Percentiles rank a stretch among this genome's conserved stretches.
Evolutionary conservation across 2,329 filamentous ascomycete species (phyloP).

Genomic region (Drechslerella dactyloides): DNA sequence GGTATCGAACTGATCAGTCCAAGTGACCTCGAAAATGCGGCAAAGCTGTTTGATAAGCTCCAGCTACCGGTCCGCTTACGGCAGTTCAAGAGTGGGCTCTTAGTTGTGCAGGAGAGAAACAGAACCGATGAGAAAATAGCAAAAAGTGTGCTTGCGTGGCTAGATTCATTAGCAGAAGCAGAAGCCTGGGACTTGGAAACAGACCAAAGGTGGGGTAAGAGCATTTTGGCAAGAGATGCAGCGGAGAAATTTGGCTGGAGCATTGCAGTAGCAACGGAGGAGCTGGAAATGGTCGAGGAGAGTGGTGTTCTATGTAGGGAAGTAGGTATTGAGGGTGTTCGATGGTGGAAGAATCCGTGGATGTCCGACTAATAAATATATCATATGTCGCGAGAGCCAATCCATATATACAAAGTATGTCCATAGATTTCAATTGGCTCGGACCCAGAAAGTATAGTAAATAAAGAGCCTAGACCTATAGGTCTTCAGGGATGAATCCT

Average conservation of each 20-base stretch:
- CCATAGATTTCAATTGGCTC: not conserved
- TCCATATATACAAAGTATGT: conserved; percentile 46
- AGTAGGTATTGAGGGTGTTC: conserved; percentile 85
- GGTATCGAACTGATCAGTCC: conserved; percentile 95
- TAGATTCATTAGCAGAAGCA: conserved; percentile 15
- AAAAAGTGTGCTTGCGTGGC: conserved; percentile 69
- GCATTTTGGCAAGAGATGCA: conserved; percentile 86
- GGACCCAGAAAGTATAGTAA: not conserved
- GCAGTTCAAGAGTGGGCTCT: conserved; percentile 89
- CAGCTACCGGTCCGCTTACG: conserved; percentile 84
- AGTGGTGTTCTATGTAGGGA: conserved; percentile 85
- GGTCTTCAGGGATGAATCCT: too few species aligned
- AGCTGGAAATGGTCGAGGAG: conserved; percentile 97
- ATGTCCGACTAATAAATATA: not conserved
- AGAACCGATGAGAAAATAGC: conserved; percentile 88
- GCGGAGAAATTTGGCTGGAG: conserved; percentile 96
- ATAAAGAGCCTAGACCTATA: too few species aligned
- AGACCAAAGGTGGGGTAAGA: conserved; percentile 76
- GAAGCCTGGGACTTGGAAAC: not conserved
- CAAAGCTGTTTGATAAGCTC: conserved; percentile 83
- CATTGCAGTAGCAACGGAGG: conserved; percentile 91
- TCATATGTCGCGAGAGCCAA: too few species aligned
- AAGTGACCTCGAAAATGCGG: conserved; percentile 87
- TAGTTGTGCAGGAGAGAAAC: conserved; percentile 88
- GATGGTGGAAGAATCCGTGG: conserved; percentile 82